Conservation (phyloP, 208 protist species). For the Acanthamoeba castellanii region DNA sequence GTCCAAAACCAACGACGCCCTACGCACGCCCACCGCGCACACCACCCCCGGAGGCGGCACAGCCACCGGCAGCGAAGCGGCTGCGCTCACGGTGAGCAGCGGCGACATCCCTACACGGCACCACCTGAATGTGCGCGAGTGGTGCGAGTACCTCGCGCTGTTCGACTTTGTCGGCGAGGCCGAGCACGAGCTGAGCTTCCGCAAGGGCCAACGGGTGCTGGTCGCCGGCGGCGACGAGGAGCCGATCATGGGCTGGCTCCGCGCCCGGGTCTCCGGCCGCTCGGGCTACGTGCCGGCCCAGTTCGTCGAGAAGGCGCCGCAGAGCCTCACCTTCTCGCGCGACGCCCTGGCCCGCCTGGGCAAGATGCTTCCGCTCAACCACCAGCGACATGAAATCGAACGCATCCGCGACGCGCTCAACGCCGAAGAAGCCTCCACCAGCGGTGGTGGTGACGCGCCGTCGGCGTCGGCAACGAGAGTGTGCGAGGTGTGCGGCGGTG, state of each 20-base stretch:
- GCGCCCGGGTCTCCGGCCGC: not conserved
- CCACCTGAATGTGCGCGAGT: too few species aligned
- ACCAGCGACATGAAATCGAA: slow-evolving; percentile 3
- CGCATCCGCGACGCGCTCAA: not conserved
- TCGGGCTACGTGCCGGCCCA: slow-evolving; percentile 15
- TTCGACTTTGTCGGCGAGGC: slow-evolving; percentile 13
- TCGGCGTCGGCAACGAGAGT: not conserved
- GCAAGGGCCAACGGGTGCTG: not conserved
- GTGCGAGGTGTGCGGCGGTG: not conserved
- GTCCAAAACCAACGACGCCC: too few species aligned
- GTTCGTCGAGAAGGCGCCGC: not conserved
- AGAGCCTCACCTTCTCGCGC: not conserved
- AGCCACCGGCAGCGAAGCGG: too few species aligned
- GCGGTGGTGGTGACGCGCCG: not conserved
- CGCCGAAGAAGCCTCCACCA: not conserved
- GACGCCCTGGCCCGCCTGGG: not conserved
- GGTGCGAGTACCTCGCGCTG: not conserved
- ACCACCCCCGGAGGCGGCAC: too few species aligned
- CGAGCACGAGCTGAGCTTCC: slow-evolving; percentile 28
- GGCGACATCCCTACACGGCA: too few species aligned
- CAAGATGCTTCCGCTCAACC: slow-evolving; percentile 8
- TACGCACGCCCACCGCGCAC: too few species aligned
- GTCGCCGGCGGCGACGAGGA: not conserved
- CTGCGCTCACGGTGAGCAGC: too few species aligned
- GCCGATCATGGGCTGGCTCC: not conserved